These are phyloP conservation scores for Santalum album DNA, from an alignment of 164 flowering plant genomes.

Conservation along the genomic window DNA sequence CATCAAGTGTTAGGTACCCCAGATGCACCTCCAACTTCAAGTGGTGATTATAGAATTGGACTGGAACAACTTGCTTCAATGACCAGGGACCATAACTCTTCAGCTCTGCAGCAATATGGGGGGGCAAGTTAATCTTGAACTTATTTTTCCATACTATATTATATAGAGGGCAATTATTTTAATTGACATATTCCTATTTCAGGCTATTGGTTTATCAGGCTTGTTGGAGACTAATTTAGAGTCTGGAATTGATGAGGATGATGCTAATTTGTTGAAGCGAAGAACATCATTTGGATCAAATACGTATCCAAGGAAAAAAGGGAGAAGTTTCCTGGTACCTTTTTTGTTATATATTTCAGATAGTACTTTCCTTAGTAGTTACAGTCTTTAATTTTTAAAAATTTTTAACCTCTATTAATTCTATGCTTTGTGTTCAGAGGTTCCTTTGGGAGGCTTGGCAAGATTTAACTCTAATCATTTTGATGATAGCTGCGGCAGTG, in stretches of 20 bases:
- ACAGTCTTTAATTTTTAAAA: too few relatives aligned
- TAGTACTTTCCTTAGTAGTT: too few relatives aligned
- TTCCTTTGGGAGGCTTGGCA: constrained; percentile 98
- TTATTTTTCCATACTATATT: too few relatives aligned
- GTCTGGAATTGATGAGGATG: constrained; percentile 73
- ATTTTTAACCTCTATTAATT: background rate
- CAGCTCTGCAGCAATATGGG: constrained; percentile 50
- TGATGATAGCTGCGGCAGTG: constrained; percentile 90
- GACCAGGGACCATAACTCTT: constrained; percentile 50
- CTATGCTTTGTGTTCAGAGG: constrained; percentile 24
- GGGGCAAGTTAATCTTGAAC: too few relatives aligned
- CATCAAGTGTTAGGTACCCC: constrained; percentile 17
- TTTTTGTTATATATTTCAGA: background rate
- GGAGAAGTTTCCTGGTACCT: constrained; percentile 73
- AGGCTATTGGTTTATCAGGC: constrained; percentile 64
- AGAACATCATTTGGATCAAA: constrained; percentile 75
- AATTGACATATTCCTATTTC: too few relatives aligned
- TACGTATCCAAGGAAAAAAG: constrained; percentile 85
- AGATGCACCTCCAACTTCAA: constrained; percentile 13
- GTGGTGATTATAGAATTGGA: constrained; percentile 55
- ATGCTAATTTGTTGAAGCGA: constrained; percentile 50
- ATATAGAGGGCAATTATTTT: too few relatives aligned
- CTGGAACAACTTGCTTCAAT: constrained; percentile 58
- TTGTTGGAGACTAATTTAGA: constrained; percentile 56
- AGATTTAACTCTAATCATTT: constrained; percentile 81